A percentile compares a stretch with the other conserved stretches of the same genome.
phyloP scores from a whole-genome alignment of 768 basidiomycete genomes.

The Collybiopsis luxurians region DNA sequence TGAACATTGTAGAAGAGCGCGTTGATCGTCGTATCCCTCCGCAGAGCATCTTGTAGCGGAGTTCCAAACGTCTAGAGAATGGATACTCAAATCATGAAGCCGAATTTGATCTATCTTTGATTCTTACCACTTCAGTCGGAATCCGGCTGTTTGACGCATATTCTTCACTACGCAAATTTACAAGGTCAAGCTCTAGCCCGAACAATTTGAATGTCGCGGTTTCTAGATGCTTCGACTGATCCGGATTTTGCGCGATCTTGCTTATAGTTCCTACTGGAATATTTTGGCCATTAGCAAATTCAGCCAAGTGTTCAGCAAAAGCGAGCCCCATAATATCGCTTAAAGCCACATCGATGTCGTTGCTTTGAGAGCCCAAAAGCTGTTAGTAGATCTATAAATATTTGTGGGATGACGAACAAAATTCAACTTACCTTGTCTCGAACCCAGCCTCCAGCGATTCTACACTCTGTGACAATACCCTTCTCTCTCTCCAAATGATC shows the following conservation, averaged over 20 bases:
- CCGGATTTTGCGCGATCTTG: constrained; percentile 90
- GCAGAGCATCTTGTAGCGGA: constrained; percentile 83
- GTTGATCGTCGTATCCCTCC: constrained; percentile 95
- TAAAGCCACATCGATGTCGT: constrained; percentile 94
- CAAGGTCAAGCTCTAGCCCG: constrained; percentile 86
- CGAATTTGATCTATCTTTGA: background rate
- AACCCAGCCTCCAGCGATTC: constrained; percentile 98
- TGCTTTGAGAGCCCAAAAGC: constrained; percentile 79
- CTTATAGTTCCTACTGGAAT: constrained; percentile 60
- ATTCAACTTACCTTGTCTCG: constrained; percentile 80
- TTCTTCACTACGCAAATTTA: constrained; percentile 90
- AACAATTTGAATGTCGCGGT: constrained; percentile 84
- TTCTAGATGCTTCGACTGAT: constrained; percentile 97
- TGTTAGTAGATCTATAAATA: constrained; percentile 26
- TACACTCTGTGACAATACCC: constrained; percentile 61
- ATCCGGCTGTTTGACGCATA: constrained; percentile 89
- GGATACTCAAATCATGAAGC: background rate
- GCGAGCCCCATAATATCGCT: constrained; percentile 85
- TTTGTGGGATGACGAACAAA: background rate
- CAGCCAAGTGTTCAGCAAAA: constrained; percentile 79
- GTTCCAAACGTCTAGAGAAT: constrained; percentile 79
- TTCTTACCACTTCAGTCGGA: constrained; percentile 78
- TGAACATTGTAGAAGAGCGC: constrained; percentile 96
- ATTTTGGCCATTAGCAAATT: constrained; percentile 52
- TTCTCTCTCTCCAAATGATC: constrained; percentile 48